A percentile compares a stretch with the other conserved stretches of the same genome.
Evolutionary conservation across 2,329 filamentous ascomycete genomes (phyloP).

Genomic region (Alternaria gaisen): DNA sequence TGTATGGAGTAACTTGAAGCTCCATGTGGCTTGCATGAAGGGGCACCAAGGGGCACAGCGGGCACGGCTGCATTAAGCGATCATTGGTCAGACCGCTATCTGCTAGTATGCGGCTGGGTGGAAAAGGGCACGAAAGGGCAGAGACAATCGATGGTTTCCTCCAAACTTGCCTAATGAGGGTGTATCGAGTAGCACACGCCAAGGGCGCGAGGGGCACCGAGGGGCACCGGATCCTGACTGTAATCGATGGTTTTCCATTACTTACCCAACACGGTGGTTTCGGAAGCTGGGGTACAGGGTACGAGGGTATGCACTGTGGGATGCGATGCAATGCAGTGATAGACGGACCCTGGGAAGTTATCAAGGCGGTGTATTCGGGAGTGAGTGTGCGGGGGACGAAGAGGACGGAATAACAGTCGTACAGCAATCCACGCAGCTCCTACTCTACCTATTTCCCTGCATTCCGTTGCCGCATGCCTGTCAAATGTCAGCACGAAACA

Average conservation of each 20-base stretch:
- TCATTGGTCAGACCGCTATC: background rate
- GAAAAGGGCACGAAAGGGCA: slow-evolving; percentile 15
- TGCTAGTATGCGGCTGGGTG: background rate
- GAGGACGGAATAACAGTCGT: slow-evolving; percentile 1
- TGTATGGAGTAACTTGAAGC: background rate
- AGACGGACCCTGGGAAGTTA: background rate
- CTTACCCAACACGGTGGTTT: background rate
- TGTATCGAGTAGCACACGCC: background rate
- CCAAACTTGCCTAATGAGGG: background rate
- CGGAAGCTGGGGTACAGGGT: background rate
- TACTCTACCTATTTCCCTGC: background rate
- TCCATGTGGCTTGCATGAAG: background rate
- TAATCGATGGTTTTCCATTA: background rate
- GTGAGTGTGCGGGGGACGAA: background rate
- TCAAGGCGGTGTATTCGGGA: background rate
- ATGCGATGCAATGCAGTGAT: background rate
- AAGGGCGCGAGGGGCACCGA: background rate
- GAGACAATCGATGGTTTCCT: background rate
- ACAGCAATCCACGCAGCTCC: background rate
- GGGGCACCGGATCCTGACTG: background rate
- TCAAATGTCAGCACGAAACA: background rate
- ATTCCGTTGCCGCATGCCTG: background rate
- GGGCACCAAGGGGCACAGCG: slow-evolving; percentile 5
- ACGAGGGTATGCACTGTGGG: background rate
- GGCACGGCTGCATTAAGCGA: background rate